Evolutionary conservation across 169 alveolate genomes (phyloP).

Genomic region (Plasmodium gonderi): DNA sequence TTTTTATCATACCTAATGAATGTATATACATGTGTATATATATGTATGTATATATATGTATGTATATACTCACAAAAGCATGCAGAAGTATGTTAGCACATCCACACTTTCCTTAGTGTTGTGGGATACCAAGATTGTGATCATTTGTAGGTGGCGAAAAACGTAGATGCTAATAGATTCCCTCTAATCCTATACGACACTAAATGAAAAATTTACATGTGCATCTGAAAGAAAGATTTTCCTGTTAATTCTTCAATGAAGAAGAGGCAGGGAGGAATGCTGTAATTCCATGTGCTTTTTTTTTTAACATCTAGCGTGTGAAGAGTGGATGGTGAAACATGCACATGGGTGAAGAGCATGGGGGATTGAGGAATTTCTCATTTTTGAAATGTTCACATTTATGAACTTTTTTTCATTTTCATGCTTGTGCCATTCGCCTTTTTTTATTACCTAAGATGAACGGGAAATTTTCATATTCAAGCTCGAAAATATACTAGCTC

Average conservation of each 20-base stretch:
- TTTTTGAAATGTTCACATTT: background rate
- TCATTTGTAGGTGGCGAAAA: background rate
- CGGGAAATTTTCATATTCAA: background rate
- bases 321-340: background rate
- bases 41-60: background rate
- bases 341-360: background rate
- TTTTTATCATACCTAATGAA: too few relatives aligned
- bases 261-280: background rate
- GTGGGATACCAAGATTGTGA: background rate
- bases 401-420: background rate
- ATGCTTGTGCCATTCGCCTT: too few relatives aligned
- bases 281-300: background rate
- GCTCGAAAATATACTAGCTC: constrained; percentile 1
- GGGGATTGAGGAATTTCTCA: background rate
- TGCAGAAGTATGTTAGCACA: too few relatives aligned
- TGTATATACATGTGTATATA: background rate
- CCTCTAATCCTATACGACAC: background rate
- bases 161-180: background rate
- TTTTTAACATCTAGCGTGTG: background rate
- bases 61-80: background rate
- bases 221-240: background rate
- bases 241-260: background rate
- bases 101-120: too few relatives aligned
- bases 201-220: background rate
- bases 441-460: background rate